Base-by-base conservation (phyloP, 768 basidiomycete genomes). In the Lepiota venenata region DNA sequence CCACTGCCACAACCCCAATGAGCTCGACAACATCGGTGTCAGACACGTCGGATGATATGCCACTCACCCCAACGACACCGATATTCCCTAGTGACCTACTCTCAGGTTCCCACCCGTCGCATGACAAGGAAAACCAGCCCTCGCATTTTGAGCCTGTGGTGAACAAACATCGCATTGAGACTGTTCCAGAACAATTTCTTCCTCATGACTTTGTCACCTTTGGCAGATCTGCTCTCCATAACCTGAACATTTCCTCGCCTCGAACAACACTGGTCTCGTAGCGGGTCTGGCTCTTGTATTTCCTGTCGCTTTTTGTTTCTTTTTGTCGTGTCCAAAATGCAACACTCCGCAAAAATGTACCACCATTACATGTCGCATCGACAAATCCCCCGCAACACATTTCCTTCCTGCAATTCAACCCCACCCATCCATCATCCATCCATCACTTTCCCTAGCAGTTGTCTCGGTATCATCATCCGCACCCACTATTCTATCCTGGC, bases 121-220 rank as follows among this genome's bases (percentile, higher is more conserved):
- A 84, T 57, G 86, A 91, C 70, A 93, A 93, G 77, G 90, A 93
- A 74, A 93, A 93, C 63, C 70, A 84, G 52, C 78, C 82, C 20
- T 76, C 82, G 43, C 76, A 81, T 25, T 88, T 88, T 62, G 87
- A 91, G 71, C 84, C 86, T 52, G 76, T 83, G 56, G 68, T 88
- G 62, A 88, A 83, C 71, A 88, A 90, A 68, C 81, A 81, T 59
- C 80, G 79, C 59, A 71, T 80, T 57, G 89, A 89, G 65, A 74
- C 75, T 52, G 74, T 83, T 32, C 84, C 87, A 45, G 88, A 91
- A 58, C 87, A 90, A 65, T 88, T 76, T 67, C 80, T 89, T 54
- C 88, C 89, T 2, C 87, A 90, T 67, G 88, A 89, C 71, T 91
- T 86, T 66, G 85, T 92, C 60, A 70, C 81, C 35, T 88, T 89